phyloP scores from a whole-genome alignment of 495 filamentous ascomycete species.

The Penicillium steckii region DNA sequence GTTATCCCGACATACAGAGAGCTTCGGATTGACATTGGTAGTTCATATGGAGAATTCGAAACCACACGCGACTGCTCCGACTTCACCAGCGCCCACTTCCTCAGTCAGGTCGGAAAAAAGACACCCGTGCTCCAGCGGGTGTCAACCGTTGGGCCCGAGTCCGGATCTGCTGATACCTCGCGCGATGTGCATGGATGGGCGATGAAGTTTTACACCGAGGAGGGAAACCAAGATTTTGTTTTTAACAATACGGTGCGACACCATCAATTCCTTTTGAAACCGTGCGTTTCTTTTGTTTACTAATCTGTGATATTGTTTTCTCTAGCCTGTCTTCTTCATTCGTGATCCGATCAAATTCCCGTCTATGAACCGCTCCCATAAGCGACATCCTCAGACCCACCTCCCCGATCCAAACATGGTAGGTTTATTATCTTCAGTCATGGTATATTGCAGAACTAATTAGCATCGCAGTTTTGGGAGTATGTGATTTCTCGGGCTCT shows the following conservation, averaged over 20 bases:
- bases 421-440: no score
- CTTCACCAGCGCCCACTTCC: conserved; percentile 27
- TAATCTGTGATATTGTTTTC: no score
- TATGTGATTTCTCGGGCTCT: no score
- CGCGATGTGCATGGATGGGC: conserved; percentile 64
- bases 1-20: background rate
- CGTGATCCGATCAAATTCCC: conserved; percentile 56
- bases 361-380: conserved; percentile 31
- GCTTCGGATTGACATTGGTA: background rate
- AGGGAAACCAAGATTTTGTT: conserved; percentile 71
- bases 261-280: no score
- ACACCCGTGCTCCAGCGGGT: conserved; percentile 44
- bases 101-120: conserved; percentile 62
- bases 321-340: conserved; percentile 55
- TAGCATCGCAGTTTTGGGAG: no score
- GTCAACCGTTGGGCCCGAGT: conserved; percentile 57
- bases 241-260: no score
- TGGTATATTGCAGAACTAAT: no score
- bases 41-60: conserved; percentile 40
- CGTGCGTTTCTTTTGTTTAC: no score
- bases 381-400: conserved; percentile 46
- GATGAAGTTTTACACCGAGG: conserved; percentile 69
- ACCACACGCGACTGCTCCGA: conserved; percentile 53
- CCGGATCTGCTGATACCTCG: conserved; percentile 57
- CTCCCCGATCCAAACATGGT: conserved; percentile 27